Percentiles rank a stretch among this genome's conserved stretches.
phyloP scores from a whole-genome alignment of 1,139 yeast genomes.

The Candida tetrigidarum region DNA sequence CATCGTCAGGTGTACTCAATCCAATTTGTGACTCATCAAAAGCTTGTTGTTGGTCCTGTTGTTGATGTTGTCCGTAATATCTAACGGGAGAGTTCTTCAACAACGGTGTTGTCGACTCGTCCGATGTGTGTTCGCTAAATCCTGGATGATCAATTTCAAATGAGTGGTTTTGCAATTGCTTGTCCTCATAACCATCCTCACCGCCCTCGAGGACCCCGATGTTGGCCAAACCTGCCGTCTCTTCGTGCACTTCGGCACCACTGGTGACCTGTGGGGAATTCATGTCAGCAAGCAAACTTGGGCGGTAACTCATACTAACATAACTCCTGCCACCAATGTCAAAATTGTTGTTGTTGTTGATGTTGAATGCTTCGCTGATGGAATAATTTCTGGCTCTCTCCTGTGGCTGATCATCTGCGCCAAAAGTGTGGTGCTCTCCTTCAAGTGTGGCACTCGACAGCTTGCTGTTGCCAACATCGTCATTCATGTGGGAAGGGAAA shows the following conservation, averaged over 20 bases:
- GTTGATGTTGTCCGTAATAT: neutral
- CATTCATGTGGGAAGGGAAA: neutral
- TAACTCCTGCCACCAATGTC: slow-evolving; percentile 48
- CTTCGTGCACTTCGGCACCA: slow-evolving; percentile 59
- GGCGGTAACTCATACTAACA: slow-evolving; percentile 34
- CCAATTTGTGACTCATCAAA: slow-evolving; percentile 11
- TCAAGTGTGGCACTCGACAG: neutral
- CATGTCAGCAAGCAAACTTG: slow-evolving; percentile 18
- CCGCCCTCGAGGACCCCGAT: slow-evolving; percentile 53
- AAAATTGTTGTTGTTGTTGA: slow-evolving; percentile 24
- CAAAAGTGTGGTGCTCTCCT: neutral
- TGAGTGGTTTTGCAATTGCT: slow-evolving; percentile 1
- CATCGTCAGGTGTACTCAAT: too few relatives aligned
- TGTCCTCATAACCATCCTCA: slow-evolving; percentile 13
- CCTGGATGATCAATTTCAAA: neutral
- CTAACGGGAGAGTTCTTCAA: slow-evolving; percentile 8
- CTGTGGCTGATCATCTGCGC: neutral
- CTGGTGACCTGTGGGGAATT: slow-evolving; percentile 49
- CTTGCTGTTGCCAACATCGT: neutral
- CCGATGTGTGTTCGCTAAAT: slow-evolving; percentile 8
- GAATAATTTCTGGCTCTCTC: slow-evolving; percentile 24
- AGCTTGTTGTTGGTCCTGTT: too few relatives aligned
- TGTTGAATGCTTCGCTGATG: slow-evolving; percentile 30
- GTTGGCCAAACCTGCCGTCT: slow-evolving; percentile 64
- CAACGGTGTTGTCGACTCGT: slow-evolving; percentile 15